Conservation (phyloP, 305 asterid species). For the Fraxinus dipetala region DNA sequence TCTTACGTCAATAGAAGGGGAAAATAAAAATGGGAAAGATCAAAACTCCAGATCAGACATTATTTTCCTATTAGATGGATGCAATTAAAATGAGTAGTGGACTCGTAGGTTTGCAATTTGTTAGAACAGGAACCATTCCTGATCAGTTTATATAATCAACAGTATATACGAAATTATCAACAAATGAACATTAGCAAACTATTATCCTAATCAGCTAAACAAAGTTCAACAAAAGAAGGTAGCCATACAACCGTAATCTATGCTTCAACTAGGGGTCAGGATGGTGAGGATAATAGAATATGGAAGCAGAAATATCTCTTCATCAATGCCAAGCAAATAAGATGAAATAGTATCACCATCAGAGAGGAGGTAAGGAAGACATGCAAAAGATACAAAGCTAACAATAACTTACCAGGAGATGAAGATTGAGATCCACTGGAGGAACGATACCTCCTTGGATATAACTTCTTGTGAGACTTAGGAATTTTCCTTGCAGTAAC, state of each 20-base stretch:
- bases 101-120: not conserved
- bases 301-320: not conserved
- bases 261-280: not conserved
- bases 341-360: not conserved
- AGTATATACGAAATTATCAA: not conserved
- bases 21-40: not conserved
- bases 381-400: slow-evolving; percentile 1
- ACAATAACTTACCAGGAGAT: slow-evolving; percentile 44
- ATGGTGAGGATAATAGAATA: not conserved
- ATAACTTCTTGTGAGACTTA: slow-evolving; percentile 69
- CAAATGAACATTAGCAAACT: not conserved
- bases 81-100: not conserved
- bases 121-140: not conserved
- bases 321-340: not conserved
- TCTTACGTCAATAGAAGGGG: not conserved
- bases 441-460: slow-evolving; percentile 54
- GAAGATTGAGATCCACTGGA: slow-evolving; percentile 51
- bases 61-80: not conserved
- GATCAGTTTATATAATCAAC: not conserved
- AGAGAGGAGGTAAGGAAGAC: not conserved
- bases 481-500: slow-evolving; percentile 58
- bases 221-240: not conserved
- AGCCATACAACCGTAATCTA: not conserved
- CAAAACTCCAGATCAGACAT: not conserved
- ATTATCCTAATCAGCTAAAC: not conserved